Conservation (phyloP, 805 yeast genomes). For the Zygosaccharomyces lentus region DNA sequence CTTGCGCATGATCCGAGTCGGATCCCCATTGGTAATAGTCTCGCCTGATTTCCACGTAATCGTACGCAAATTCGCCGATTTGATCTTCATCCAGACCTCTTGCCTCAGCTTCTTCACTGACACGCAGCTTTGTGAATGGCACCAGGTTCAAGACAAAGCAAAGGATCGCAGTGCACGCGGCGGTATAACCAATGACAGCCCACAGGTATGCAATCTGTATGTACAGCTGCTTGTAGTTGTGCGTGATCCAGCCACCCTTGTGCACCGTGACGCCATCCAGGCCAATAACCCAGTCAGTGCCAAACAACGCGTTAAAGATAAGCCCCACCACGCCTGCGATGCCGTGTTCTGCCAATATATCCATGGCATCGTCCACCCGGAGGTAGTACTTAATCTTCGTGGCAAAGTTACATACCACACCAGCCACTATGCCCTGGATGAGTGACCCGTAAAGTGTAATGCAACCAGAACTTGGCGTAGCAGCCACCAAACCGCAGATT, state of each 20-base stretch:
- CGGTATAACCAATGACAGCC: conserved; percentile 71
- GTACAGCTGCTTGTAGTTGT: conserved; percentile 87
- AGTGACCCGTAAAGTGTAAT: conserved; percentile 91
- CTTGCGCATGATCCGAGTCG: conserved; percentile 16
- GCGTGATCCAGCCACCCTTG: conserved; percentile 88
- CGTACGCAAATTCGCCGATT: conserved; percentile 98
- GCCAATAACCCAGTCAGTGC: conserved; percentile 82
- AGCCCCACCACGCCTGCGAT: conserved; percentile 90
- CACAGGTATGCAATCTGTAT: conserved; percentile 79
- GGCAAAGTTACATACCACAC: conserved; percentile 81
- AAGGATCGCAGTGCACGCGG: conserved; percentile 70
- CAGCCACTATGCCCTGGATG: conserved; percentile 74
- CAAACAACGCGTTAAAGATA: conserved; percentile 84
- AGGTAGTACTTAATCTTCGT: conserved; percentile 80
- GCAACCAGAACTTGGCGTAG: conserved; percentile 90
- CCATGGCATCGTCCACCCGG: conserved; percentile 86
- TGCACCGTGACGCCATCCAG: conserved; percentile 83
- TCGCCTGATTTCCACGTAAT: conserved; percentile 93
- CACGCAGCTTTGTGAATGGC: conserved; percentile 79
- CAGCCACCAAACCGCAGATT: conserved; percentile 94
- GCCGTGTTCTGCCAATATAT: conserved; percentile 98
- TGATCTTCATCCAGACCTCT: conserved; percentile 94
- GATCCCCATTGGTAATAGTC: conserved; percentile 61
- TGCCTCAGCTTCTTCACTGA: conserved; percentile 79
- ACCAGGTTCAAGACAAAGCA: conserved; percentile 69